phyloP scores from a whole-genome alignment of 2,329 filamentous ascomycete species.

The Cordyceps farinosa region DNA sequence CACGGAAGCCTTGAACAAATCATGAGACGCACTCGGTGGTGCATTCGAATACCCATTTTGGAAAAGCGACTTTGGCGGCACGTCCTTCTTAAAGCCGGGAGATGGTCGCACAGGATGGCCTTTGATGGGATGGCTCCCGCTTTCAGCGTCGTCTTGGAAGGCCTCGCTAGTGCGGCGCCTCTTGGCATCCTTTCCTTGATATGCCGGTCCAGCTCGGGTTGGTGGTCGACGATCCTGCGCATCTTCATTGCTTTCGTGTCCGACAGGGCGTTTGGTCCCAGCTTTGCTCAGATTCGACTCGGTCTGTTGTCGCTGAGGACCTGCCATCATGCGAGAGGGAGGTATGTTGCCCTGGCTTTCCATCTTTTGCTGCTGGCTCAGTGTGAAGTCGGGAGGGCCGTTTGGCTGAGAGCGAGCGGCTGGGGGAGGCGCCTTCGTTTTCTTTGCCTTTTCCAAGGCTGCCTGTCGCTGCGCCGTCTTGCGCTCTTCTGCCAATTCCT shows the following conservation, averaged over 20 bases:
- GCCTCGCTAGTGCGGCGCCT: constrained; percentile 74
- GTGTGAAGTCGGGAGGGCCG: constrained; percentile 45
- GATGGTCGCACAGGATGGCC: constrained; percentile 83
- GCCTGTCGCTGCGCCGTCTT: constrained; percentile 63
- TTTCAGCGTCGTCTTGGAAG: constrained; percentile 60
- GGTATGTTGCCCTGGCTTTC: constrained; percentile 41
- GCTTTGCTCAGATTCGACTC: constrained; percentile 36
- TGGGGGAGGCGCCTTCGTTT: constrained; percentile 60
- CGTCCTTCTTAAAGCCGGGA: constrained; percentile 63
- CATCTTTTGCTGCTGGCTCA: constrained; percentile 28
- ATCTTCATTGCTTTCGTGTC: constrained; percentile 55
- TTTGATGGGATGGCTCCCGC: constrained; percentile 62
- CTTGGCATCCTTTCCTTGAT: constrained; percentile 71
- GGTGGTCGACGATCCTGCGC: constrained; percentile 44
- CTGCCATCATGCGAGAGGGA: constrained; percentile 57
- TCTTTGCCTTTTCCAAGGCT: constrained; percentile 61
- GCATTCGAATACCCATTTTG: constrained; percentile 59
- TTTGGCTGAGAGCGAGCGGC: constrained; percentile 53
- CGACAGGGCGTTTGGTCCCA: constrained; percentile 62
- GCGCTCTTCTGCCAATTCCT: constrained; percentile 61
- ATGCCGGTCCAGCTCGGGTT: constrained; percentile 54
- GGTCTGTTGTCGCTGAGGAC: constrained; percentile 50
- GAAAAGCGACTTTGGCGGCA: constrained; percentile 57
- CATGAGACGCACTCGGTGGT: constrained; percentile 49
- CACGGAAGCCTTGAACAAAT: constrained; percentile 64